Conservation (phyloP, 352 stramenopile species). For the Peronospora destructor region DNA sequence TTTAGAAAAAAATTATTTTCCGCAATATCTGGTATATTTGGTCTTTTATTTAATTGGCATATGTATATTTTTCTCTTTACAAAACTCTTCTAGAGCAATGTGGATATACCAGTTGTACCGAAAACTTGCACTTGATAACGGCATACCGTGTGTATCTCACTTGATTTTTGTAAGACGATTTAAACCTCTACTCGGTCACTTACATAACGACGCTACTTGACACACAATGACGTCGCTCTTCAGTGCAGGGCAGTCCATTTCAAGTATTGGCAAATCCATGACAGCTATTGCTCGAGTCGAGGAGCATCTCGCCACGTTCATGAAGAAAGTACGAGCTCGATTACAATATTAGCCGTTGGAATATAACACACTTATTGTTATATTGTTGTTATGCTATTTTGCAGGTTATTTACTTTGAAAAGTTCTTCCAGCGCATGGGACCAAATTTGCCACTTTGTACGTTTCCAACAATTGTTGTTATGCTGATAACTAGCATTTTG, state of each 20-base stretch:
- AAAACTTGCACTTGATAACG: too few species aligned
- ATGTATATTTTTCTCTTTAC: too few species aligned
- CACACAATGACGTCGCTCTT: slow-evolving; percentile 61
- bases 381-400: not conserved
- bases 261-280: slow-evolving; percentile 83
- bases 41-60: too few species aligned
- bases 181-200: too few species aligned
- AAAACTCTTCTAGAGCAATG: too few species aligned
- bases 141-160: too few species aligned
- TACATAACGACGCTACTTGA: too few species aligned
- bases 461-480: slow-evolving; percentile 3
- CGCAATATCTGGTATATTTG: too few species aligned
- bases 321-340: slow-evolving; percentile 57
- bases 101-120: too few species aligned
- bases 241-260: slow-evolving; percentile 76
- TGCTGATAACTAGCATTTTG: not conserved
- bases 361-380: not conserved
- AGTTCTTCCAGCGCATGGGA: slow-evolving; percentile 69
- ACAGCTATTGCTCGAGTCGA: slow-evolving; percentile 70
- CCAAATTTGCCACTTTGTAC: slow-evolving; percentile 50
- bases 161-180: too few species aligned
- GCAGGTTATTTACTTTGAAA: slow-evolving; percentile 79
- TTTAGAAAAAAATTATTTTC: too few species aligned
- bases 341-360: not conserved
- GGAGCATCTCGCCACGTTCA: slow-evolving; percentile 74